Percentiles rank a stretch among this genome's conserved stretches.
These are phyloP conservation scores for Mycena filopes DNA, from an alignment of 768 basidiomycete species.

Conservation along the genomic window DNA sequence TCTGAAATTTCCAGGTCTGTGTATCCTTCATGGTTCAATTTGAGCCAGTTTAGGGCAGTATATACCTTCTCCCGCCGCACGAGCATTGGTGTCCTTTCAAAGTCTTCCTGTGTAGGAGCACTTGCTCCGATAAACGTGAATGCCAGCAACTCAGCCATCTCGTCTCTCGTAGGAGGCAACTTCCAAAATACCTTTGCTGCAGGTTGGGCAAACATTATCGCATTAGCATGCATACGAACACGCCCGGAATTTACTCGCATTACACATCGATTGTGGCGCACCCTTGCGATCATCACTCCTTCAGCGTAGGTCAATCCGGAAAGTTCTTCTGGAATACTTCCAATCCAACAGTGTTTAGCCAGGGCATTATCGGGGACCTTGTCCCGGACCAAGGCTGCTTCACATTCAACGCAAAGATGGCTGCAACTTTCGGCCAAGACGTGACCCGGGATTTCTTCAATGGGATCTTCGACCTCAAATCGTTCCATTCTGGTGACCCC, in stretches of 20 bases:
- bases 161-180: neutral
- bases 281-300: neutral
- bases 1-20: constrained; percentile 36
- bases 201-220: constrained; percentile 38
- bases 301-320: neutral
- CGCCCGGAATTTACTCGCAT: constrained; percentile 14
- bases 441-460: neutral
- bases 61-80: neutral
- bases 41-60: neutral
- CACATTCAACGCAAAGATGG: neutral
- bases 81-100: constrained; percentile 2
- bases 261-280: constrained; percentile 2
- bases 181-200: constrained; percentile 20
- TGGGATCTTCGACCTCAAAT: neutral
- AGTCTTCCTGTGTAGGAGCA: constrained; percentile 29
- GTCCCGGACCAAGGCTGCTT: neutral
- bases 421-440: neutral
- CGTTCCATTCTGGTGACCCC: neutral
- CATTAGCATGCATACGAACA: constrained; percentile 38
- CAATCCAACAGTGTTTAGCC: neutral
- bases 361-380: neutral
- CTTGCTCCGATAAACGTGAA: constrained; percentile 29
- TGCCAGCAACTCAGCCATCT: constrained; percentile 37
- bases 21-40: neutral
- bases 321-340: neutral